A percentile compares a stretch with the other conserved stretches of the same genome.
Conservation (phyloP, 1,284 basidiomycete species). For the Malassezia nana region DNA sequence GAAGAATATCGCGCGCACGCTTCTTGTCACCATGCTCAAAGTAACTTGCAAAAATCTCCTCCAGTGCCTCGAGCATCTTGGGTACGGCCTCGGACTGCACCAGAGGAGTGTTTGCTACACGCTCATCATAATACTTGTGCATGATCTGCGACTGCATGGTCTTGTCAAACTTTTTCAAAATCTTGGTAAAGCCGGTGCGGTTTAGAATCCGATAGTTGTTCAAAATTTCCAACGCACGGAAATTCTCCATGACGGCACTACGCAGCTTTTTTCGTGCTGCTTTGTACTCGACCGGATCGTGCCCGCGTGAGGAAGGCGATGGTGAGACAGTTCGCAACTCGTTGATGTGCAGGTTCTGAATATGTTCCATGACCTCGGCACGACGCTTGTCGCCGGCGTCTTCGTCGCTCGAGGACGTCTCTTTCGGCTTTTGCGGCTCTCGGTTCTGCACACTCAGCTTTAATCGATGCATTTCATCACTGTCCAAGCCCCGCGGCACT, state of each 20-base stretch:
- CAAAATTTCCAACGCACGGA: constrained; percentile 64
- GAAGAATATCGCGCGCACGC: constrained; percentile 62
- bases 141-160: constrained; percentile 58
- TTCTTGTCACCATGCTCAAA: constrained; percentile 70
- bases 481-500: constrained; percentile 9
- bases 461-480: constrained; percentile 8
- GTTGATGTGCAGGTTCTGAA: constrained; percentile 22
- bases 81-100: constrained; percentile 57
- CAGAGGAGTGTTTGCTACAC: constrained; percentile 53
- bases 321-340: constrained; percentile 25
- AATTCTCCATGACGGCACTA: constrained; percentile 72
- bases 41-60: constrained; percentile 38
- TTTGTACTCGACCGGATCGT: constrained; percentile 68
- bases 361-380: constrained; percentile 28
- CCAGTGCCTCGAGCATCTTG: constrained; percentile 59
- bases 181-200: constrained; percentile 75
- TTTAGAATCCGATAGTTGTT: constrained; percentile 67
- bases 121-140: constrained; percentile 67
- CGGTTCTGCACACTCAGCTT: constrained; percentile 7
- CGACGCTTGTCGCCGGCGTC: constrained; percentile 34
- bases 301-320: constrained; percentile 26
- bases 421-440: not conserved
- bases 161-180: constrained; percentile 85
- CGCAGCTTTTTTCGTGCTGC: constrained; percentile 72
- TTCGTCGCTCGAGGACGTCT: not conserved